Evolutionary conservation across 805 yeast species (phyloP).

Genomic region (Candida yuanshanica): DNA sequence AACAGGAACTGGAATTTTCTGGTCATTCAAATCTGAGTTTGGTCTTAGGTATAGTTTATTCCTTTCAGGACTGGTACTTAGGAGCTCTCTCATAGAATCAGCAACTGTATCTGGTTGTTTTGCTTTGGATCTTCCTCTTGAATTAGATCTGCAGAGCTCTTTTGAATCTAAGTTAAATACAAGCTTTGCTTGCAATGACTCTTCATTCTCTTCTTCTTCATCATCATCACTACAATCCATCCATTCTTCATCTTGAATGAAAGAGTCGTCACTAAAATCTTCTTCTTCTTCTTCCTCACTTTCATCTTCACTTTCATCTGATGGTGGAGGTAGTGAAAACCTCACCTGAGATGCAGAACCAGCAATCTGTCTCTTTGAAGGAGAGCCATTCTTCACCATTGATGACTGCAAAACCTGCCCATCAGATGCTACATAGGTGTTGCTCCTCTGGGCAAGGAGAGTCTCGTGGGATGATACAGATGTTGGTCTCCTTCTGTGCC

Average conservation of each 20-base stretch:
- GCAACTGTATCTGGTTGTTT: constrained; percentile 8
- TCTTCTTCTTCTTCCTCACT: not conserved
- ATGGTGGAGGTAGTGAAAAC: constrained; percentile 18
- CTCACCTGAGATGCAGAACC: constrained; percentile 25
- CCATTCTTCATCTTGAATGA: constrained; percentile 1
- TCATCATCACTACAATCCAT: constrained; percentile 7
- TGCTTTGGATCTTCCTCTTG: constrained; percentile 5
- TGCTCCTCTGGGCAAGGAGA: constrained; percentile 5
- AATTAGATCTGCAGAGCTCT: not conserved
- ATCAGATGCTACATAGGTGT: constrained; percentile 21
- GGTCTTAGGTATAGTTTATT: constrained; percentile 28
- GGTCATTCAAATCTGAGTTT: constrained; percentile 30
- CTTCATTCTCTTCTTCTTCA: constrained; percentile 6
- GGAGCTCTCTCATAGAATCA: constrained; percentile 17
- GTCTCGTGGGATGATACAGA: constrained; percentile 19
- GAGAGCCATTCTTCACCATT: constrained; percentile 24
- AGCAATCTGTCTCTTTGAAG: constrained; percentile 20
- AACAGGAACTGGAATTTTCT: constrained; percentile 31
- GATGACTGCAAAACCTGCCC: constrained; percentile 24
- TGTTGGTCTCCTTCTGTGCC: constrained; percentile 24
- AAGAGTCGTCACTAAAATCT: not conserved
- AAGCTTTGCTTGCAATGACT: constrained; percentile 7
- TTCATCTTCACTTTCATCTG: constrained; percentile 1
- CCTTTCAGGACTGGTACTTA: constrained; percentile 16
- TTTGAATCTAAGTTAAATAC: constrained; percentile 10